phyloP scores from a whole-genome alignment of 2,329 filamentous ascomycete species.

The Aspergillus pseudonomiae region DNA sequence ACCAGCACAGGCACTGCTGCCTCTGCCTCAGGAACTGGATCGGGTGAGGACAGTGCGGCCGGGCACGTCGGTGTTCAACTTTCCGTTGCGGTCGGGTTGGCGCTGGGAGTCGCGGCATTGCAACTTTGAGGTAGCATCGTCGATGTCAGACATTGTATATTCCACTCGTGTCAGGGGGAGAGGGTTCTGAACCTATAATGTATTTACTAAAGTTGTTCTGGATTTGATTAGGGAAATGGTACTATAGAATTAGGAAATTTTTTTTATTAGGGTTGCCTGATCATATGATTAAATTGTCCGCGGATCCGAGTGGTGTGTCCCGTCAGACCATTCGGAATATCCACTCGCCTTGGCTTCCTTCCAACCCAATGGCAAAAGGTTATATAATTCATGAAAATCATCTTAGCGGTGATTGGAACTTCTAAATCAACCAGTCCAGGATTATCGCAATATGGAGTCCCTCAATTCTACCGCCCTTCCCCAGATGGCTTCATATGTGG shows the following conservation, averaged over 20 bases:
- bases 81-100: conserved; percentile 15
- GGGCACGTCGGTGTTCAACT: conserved; percentile 12
- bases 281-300: conserved; percentile 11
- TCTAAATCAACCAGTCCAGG: background rate
- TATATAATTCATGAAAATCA: background rate
- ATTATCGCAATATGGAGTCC: conserved; percentile 17
- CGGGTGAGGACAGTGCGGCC: conserved; percentile 12
- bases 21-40: conserved; percentile 8
- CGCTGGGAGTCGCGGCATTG: conserved; percentile 16
- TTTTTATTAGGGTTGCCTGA: conserved; percentile 10
- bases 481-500: conserved; percentile 61
- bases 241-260: background rate
- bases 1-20: conserved; percentile 12
- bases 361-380: background rate
- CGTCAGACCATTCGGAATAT: conserved; percentile 25
- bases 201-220: background rate
- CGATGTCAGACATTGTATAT: background rate
- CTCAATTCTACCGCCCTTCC: conserved; percentile 19
- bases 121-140: conserved; percentile 6
- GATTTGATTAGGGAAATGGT: background rate
- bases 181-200: background rate
- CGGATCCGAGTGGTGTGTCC: conserved; percentile 26
- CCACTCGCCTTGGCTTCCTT: conserved; percentile 4
- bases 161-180: background rate
- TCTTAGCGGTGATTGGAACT: background rate